A percentile compares a stretch with the other conserved stretches of the same genome.
These are phyloP conservation scores for Candida michaelii DNA, from an alignment of 805 yeast genomes.

Conservation along the genomic window DNA sequence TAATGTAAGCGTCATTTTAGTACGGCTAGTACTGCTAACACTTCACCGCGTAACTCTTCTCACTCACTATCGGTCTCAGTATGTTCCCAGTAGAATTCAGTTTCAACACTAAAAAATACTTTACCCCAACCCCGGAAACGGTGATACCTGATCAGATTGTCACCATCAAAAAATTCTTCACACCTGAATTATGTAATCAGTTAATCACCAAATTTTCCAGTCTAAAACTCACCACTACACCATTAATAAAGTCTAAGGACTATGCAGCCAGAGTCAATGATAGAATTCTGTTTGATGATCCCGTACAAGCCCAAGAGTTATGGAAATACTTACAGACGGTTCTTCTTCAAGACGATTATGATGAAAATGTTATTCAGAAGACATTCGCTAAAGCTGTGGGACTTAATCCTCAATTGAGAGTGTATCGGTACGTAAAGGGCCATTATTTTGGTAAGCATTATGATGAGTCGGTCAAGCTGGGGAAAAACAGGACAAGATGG, in stretches of 20 bases:
- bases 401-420: constrained; percentile 54
- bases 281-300: constrained; percentile 43
- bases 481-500: constrained; percentile 52
- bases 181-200: constrained; percentile 37
- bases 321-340: constrained; percentile 44
- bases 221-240: constrained; percentile 46
- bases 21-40: constrained; percentile 1
- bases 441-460: constrained; percentile 62
- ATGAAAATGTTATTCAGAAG: constrained; percentile 21
- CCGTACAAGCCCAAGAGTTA: constrained; percentile 33
- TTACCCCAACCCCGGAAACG: constrained; percentile 23
- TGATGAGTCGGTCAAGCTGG: constrained; percentile 52
- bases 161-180: constrained; percentile 39
- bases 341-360: constrained; percentile 26
- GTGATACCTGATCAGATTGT: constrained; percentile 39
- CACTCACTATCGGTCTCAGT: too few relatives aligned
- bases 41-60: too few relatives aligned
- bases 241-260: constrained; percentile 45
- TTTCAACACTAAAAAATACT: constrained; percentile 18
- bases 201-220: constrained; percentile 32
- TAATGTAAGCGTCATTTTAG: not conserved
- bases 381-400: constrained; percentile 44
- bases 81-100: constrained; percentile 20
- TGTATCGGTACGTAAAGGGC: constrained; percentile 55
- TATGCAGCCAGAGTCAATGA: constrained; percentile 63